A percentile compares a stretch with the other conserved stretches of the same genome.
Conservation (phyloP, 768 basidiomycete genomes). For the Lentinula lateritia region DNA sequence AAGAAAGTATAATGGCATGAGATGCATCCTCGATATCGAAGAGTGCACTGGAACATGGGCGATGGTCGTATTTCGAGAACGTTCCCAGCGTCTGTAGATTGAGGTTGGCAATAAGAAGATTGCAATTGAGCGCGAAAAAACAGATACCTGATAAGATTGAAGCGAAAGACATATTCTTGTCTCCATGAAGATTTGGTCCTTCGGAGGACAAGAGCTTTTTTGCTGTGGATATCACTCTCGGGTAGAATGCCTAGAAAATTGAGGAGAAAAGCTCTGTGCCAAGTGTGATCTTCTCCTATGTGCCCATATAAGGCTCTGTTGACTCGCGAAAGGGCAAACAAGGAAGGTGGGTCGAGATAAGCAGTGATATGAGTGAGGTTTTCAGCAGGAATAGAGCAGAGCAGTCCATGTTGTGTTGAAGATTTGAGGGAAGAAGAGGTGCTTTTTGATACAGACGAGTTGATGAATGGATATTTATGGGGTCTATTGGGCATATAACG, state of each 20-base stretch:
- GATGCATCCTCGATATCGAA: slow-evolving; percentile 49
- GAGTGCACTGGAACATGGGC: slow-evolving; percentile 63
- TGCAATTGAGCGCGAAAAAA: not conserved
- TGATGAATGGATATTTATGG: not conserved
- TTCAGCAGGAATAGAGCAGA: slow-evolving; percentile 49
- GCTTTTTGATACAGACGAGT: not conserved
- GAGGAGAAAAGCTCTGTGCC: slow-evolving; percentile 68
- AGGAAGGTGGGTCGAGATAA: slow-evolving; percentile 58
- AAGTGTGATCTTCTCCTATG: slow-evolving; percentile 74
- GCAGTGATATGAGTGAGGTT: slow-evolving; percentile 75
- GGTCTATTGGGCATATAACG: slow-evolving; percentile 2
- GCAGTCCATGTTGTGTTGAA: slow-evolving; percentile 2
- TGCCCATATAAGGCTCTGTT: slow-evolving; percentile 51
- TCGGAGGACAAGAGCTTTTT: slow-evolving; percentile 46
- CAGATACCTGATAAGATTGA: slow-evolving; percentile 45
- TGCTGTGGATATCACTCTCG: slow-evolving; percentile 48
- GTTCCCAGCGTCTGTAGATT: slow-evolving; percentile 58
- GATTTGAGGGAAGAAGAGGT: not conserved
- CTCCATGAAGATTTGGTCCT: slow-evolving; percentile 60
- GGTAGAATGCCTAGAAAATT: slow-evolving; percentile 65
- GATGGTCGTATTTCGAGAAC: slow-evolving; percentile 52
- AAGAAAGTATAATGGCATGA: slow-evolving; percentile 51
- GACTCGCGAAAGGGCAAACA: slow-evolving; percentile 52
- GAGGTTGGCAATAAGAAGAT: not conserved
- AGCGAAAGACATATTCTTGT: slow-evolving; percentile 59